Evolutionary conservation across 108 stramenopile species (phyloP).

Genomic region (Pseudonitzschia pungens): DNA sequence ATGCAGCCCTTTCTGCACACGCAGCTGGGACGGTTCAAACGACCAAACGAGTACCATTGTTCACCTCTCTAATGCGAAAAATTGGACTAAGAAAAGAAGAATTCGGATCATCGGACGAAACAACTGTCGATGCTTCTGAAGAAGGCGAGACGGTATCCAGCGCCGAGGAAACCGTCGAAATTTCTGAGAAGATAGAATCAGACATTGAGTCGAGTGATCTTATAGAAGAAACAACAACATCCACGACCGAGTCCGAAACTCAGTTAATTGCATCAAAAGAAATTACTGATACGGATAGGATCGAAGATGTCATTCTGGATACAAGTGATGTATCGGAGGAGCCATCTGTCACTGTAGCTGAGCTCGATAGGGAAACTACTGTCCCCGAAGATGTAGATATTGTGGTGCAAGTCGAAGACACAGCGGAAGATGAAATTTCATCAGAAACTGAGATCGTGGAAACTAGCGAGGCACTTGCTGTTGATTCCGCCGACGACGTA

Average conservation of each 20-base stretch:
- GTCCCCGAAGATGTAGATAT: background rate
- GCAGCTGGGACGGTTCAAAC: background rate
- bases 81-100: background rate
- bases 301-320: background rate
- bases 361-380: background rate
- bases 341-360: background rate
- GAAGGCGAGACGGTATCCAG: background rate
- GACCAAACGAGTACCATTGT: background rate
- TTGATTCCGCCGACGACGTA: background rate
- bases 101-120: background rate
- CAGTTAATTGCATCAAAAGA: background rate
- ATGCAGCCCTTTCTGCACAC: background rate
- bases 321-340: background rate
- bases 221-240: background rate
- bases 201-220: background rate
- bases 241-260: background rate
- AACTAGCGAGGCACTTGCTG: background rate
- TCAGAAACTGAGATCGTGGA: background rate
- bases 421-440: background rate
- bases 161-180: background rate
- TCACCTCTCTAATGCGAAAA: slow-evolving; percentile 2
- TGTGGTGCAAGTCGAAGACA: background rate
- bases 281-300: background rate
- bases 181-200: background rate
- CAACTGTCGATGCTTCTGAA: background rate